These are phyloP conservation scores for Fusarium dlaminii DNA, from an alignment of 2,329 filamentous ascomycete species.

Conservation along the genomic window DNA sequence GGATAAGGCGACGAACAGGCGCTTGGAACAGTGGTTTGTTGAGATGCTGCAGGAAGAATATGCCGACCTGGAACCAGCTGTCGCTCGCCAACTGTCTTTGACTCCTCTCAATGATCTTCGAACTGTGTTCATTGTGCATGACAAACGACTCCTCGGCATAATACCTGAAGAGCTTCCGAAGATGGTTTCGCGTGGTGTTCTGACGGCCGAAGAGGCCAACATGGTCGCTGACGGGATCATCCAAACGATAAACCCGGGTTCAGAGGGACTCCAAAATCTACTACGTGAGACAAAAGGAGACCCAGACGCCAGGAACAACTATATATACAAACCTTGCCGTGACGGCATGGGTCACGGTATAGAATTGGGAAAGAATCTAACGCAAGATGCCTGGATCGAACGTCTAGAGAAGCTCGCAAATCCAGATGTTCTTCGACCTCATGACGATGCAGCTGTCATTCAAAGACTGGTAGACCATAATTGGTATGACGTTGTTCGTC, in stretches of 20 bases:
- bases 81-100: constrained; percentile 6
- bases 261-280: neutral
- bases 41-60: constrained; percentile 28
- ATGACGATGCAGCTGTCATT: constrained; percentile 21
- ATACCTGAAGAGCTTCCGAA: constrained; percentile 20
- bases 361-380: constrained; percentile 9
- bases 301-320: neutral
- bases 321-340: constrained; percentile 22
- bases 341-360: constrained; percentile 24
- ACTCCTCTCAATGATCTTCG: constrained; percentile 22
- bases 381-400: constrained; percentile 13
- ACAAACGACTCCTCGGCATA: constrained; percentile 21
- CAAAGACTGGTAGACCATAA: constrained; percentile 20
- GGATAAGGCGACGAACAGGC: neutral
- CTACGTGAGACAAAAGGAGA: neutral
- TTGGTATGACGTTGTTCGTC: constrained; percentile 27
- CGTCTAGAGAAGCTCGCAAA: neutral
- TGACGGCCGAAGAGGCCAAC: constrained; percentile 9
- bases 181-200: constrained; percentile 4
- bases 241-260: constrained; percentile 11
- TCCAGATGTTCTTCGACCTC: constrained; percentile 2
- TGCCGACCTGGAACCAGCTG: neutral
- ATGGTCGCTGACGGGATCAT: constrained; percentile 5
- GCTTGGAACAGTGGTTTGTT: constrained; percentile 13
- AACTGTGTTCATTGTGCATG: constrained; percentile 27